Evolutionary conservation across 768 basidiomycete genomes (phyloP).

Genomic region (Kwoniella mangroviensis): DNA sequence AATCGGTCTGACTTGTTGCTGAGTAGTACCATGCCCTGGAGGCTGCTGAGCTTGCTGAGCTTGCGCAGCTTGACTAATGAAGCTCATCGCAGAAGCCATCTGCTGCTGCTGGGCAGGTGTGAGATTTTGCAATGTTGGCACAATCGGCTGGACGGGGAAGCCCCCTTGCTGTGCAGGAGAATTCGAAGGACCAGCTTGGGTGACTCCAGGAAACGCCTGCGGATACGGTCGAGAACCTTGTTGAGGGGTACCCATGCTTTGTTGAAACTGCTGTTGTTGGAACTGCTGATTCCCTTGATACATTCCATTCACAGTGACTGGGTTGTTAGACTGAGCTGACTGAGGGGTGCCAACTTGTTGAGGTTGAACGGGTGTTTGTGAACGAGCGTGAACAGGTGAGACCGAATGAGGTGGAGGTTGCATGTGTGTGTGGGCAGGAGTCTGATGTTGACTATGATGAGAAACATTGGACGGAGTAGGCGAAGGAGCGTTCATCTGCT

Average conservation of each 20-base stretch:
- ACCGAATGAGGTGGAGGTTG: conserved; percentile 18
- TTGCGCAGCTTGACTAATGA: conserved; percentile 35
- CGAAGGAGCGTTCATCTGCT: conserved; percentile 26
- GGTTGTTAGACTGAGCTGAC: conserved; percentile 16
- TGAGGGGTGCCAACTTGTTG: conserved; percentile 13
- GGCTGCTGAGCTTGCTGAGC: conserved; percentile 35
- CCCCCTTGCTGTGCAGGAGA: conserved; percentile 11
- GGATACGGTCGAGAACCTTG: conserved; percentile 7
- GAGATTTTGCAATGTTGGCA: conserved; percentile 21
- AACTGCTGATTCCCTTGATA: not conserved
- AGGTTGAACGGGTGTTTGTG: conserved; percentile 22
- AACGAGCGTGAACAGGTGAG: conserved; percentile 18
- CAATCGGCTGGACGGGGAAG: conserved; percentile 17
- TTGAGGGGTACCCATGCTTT: conserved; percentile 8
- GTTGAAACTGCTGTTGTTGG: conserved; percentile 9
- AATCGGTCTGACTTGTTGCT: conserved; percentile 12
- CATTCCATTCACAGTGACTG: conserved; percentile 22
- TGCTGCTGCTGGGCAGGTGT: conserved; percentile 44
- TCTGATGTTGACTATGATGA: conserved; percentile 38
- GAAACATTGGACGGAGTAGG: conserved; percentile 39
- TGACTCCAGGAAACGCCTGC: conserved; percentile 1
- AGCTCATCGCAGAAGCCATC: conserved; percentile 35
- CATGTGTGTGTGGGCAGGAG: conserved; percentile 10
- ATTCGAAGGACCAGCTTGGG: conserved; percentile 15
- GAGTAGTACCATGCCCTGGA: not conserved